These are phyloP conservation scores for Beauveria medogensis DNA, from an alignment of 2,329 filamentous ascomycete genomes.

Conservation along the genomic window DNA sequence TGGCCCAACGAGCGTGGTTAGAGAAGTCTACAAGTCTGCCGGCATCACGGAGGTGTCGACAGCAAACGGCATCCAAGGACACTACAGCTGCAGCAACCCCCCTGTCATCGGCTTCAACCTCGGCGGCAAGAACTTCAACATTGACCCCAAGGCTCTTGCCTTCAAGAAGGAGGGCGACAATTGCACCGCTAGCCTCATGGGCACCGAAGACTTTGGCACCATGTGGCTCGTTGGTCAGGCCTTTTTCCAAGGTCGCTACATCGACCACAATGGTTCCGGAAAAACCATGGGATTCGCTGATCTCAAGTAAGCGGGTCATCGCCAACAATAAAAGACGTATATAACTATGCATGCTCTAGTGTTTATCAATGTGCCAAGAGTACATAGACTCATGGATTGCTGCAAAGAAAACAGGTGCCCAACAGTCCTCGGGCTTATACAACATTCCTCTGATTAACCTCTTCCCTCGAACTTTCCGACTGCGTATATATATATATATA, in stretches of 20 bases:
- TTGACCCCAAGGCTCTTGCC: constrained; percentile 13
- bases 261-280: constrained; percentile 15
- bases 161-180: constrained; percentile 14
- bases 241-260: constrained; percentile 17
- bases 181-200: constrained; percentile 15
- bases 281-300: constrained; percentile 15
- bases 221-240: constrained; percentile 17
- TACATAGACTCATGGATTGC: not conserved
- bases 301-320: constrained; percentile 1
- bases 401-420: no score
- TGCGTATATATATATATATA: not conserved
- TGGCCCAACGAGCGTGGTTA: constrained; percentile 13
- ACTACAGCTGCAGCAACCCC: constrained; percentile 14
- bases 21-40: constrained; percentile 12
- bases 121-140: constrained; percentile 14
- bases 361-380: not conserved
- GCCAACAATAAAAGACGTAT: not conserved
- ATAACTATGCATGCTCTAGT: not conserved
- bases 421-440: not conserved
- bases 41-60: constrained; percentile 11
- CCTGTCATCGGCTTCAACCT: constrained; percentile 15
- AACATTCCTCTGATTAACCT: not conserved
- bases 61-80: constrained; percentile 13
- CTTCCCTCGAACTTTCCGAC: not conserved
- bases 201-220: constrained; percentile 11